Evolutionary conservation across 805 yeast genomes (phyloP), one percentile per base, ranked within the genome.

Genomic region (Hanseniaspora pseudoguilliermondii): DNA sequence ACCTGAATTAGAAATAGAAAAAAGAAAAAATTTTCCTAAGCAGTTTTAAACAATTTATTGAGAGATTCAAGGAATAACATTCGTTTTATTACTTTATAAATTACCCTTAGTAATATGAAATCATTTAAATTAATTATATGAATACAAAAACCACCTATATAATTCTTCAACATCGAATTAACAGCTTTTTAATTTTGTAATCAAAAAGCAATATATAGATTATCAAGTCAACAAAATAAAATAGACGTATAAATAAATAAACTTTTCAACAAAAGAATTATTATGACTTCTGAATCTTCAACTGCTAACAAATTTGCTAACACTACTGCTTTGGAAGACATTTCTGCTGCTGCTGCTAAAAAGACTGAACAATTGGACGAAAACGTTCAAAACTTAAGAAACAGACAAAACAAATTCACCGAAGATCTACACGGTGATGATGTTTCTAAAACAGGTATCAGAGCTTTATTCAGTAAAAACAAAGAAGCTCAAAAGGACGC

Each of bases 351-450:
- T 20, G 55, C 55, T 20, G 44, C 49, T 36, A n/a, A 35, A 21
- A 23, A 51, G 11, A 13, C 44, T 29, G 29, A 25, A 13, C 38
- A 18, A 16, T 29, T 55, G 16, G 34, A 36, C 10, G 42, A 27
- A 18, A 34, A 49, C 3, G 47, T 44, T 36, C 54, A 40, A 58
- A 36, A 54, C 35, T 56, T 71, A 41, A 70, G 71, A 61, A 61
- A 64, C 36, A 68, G 70, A 60, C 77, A 73, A 61, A 72, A 73
- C 15, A 77, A 82, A 54, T 91, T 91, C 70, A 85, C 97, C 62
- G 75, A 81, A 63, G 86, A 91, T 39, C 72, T 91, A 68, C 97
- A 91, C 69, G 97, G 97, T 61, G 79, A 83, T 50, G 79, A 73
- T 54, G 83, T 79, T 63, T 67, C 78, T 57, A 78, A 76, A 63